Percentiles rank a stretch among this genome's conserved stretches.
phyloP scores from a whole-genome alignment of 768 basidiomycete species.

The Mycena belliarum region DNA sequence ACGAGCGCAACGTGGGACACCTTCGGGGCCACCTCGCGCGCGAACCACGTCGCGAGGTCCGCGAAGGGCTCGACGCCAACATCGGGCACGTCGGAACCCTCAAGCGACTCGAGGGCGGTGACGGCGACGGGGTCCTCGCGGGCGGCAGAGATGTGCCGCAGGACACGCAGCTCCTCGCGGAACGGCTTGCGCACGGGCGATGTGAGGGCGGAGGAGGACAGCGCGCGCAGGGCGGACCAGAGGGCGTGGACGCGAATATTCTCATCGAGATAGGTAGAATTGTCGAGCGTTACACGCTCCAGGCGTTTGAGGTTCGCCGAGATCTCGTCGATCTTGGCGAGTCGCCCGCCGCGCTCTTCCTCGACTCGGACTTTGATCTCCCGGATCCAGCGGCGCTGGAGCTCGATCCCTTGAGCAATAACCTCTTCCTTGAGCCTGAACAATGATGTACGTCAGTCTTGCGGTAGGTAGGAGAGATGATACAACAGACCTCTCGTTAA shows the following conservation, averaged over 20 bases:
- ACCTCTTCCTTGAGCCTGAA: conserved; percentile 89
- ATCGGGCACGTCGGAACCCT: conserved; percentile 72
- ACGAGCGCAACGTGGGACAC: conserved; percentile 90
- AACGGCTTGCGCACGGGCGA: conserved; percentile 77
- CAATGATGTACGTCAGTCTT: conserved; percentile 2
- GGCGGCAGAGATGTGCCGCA: conserved; percentile 72
- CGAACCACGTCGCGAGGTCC: conserved; percentile 91
- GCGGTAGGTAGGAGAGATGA: not conserved
- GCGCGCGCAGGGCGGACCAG: conserved; percentile 89
- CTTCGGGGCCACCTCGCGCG: conserved; percentile 76
- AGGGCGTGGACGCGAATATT: conserved; percentile 90
- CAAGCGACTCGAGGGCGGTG: conserved; percentile 68
- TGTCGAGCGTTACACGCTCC: conserved; percentile 89
- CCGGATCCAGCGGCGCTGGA: conserved; percentile 94
- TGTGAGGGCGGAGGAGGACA: conserved; percentile 63
- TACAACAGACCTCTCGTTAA: conserved; percentile 82
- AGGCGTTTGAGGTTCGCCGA: conserved; percentile 88
- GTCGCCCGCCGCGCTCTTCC: conserved; percentile 91
- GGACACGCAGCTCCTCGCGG: conserved; percentile 83
- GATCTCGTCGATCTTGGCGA: conserved; percentile 93
- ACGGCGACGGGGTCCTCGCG: conserved; percentile 70
- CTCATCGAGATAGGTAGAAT: conserved; percentile 87
- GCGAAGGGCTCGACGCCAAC: conserved; percentile 86
- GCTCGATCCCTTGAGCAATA: conserved; percentile 94
- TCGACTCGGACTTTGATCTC: conserved; percentile 96